phyloP scores from a whole-genome alignment of 106 monocot genomes.

The Dendrobium officinale region DNA sequence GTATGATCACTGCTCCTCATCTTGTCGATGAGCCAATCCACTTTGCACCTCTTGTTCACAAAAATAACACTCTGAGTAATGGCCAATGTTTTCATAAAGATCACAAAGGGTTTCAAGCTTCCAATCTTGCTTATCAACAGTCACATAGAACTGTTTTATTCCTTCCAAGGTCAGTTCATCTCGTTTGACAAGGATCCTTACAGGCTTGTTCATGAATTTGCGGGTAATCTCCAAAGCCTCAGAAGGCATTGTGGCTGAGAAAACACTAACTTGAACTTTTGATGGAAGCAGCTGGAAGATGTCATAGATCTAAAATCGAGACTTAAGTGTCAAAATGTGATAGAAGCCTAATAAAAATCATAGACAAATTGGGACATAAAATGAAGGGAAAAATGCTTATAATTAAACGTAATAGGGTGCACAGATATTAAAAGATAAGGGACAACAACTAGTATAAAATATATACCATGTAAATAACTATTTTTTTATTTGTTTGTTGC shows the following conservation, averaged over 20 bases:
- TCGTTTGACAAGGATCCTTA: slow-evolving; percentile 41
- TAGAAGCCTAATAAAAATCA: too few species aligned
- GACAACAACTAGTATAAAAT: too few species aligned
- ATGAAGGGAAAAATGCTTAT: too few species aligned
- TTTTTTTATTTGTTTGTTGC: too few species aligned
- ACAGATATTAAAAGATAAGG: background rate
- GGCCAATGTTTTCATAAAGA: slow-evolving; percentile 29
- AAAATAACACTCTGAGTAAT: slow-evolving; percentile 51
- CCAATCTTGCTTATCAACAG: slow-evolving; percentile 13
- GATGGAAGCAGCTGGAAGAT: slow-evolving; percentile 48
- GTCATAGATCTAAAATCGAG: slow-evolving; percentile 28
- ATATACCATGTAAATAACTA: too few species aligned
- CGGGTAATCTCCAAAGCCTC: slow-evolving; percentile 38
- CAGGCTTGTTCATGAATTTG: slow-evolving; percentile 47
- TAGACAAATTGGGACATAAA: too few species aligned
- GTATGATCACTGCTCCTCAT: slow-evolving; percentile 44
- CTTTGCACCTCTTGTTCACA: slow-evolving; percentile 40
- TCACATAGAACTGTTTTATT: slow-evolving; percentile 23
- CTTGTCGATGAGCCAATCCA: slow-evolving; percentile 42
- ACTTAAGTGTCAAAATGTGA: too few species aligned
- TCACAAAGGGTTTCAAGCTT: slow-evolving; percentile 23
- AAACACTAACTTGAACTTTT: slow-evolving; percentile 41
- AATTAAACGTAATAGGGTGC: background rate
- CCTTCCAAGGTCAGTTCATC: slow-evolving; percentile 50
- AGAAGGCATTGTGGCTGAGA: slow-evolving; percentile 29